Percentiles rank a stretch among this genome's conserved stretches.
phyloP scores from a whole-genome alignment of 768 basidiomycete genomes.

The Agaricus blazei region DNA sequence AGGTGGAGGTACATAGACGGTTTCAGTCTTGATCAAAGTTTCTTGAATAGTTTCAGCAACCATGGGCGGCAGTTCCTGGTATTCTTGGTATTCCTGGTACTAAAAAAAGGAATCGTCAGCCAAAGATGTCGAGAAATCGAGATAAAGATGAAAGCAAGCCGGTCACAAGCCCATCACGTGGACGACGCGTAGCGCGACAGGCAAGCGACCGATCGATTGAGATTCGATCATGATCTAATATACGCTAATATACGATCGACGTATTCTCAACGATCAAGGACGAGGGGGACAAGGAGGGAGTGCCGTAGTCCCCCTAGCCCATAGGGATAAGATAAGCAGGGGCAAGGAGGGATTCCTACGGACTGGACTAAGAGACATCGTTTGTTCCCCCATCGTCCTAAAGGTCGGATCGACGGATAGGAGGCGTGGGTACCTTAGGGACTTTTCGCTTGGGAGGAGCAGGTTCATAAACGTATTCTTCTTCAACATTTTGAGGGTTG shows the following conservation, averaged over 20 bases:
- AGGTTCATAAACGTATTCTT: conserved; percentile 78
- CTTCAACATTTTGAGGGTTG: conserved; percentile 60
- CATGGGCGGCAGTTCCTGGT: conserved; percentile 43
- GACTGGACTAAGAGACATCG: conserved; percentile 55
- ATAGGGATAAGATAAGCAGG: conserved; percentile 65
- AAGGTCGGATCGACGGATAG: conserved; percentile 86
- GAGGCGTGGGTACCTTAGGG: conserved; percentile 87
- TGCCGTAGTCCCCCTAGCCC: conserved; percentile 87
- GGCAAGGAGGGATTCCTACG: conserved; percentile 56
- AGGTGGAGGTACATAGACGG: conserved; percentile 68
- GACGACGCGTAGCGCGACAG: conserved; percentile 21
- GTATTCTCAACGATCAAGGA: conserved; percentile 36
- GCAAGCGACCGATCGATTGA: conserved; percentile 28
- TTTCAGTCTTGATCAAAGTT: conserved; percentile 61
- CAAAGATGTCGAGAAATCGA: conserved; percentile 11
- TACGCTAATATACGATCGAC: conserved; percentile 21
- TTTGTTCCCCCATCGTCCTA: conserved; percentile 85
- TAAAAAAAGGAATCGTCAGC: conserved; percentile 28
- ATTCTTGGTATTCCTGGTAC: conserved; percentile 18
- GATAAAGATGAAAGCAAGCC: conserved; percentile 23
- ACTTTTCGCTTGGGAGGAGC: conserved; percentile 65
- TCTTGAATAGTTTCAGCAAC: conserved; percentile 46
- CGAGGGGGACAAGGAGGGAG: conserved; percentile 73
- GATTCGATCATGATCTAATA: background rate
- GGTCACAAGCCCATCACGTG: conserved; percentile 37